These are phyloP conservation scores for Lachancea thermotolerans DNA, from an alignment of 805 yeast species.

Conservation along the genomic window DNA sequence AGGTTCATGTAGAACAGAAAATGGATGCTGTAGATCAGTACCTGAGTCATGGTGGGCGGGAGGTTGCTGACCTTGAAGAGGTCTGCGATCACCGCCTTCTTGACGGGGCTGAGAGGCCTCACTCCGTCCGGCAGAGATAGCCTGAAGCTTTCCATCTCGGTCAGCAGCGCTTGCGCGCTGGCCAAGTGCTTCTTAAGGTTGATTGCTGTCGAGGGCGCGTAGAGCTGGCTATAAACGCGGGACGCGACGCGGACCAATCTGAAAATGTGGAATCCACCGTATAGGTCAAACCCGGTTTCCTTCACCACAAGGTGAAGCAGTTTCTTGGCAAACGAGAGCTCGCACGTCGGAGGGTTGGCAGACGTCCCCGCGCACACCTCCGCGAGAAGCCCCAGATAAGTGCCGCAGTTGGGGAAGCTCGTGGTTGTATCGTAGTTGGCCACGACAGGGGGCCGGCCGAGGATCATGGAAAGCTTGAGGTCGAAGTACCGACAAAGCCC, in stretches of 20 bases:
- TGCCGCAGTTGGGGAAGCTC: not conserved
- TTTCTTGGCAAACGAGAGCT: slow-evolving; percentile 1
- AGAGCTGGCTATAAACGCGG: slow-evolving; percentile 4
- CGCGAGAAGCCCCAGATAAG: not conserved
- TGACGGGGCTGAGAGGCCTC: slow-evolving; percentile 1
- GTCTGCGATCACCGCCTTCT: not conserved
- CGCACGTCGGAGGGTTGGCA: not conserved
- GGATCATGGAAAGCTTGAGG: slow-evolving; percentile 6
- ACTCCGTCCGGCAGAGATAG: slow-evolving; percentile 3
- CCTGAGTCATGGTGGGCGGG: slow-evolving; percentile 1
- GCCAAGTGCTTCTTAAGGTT: slow-evolving; percentile 1
- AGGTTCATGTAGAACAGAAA: slow-evolving; percentile 2
- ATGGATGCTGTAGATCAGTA: slow-evolving; percentile 1
- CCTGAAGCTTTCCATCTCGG: slow-evolving; percentile 2
- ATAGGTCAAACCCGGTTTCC: slow-evolving; percentile 2
- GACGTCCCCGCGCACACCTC: slow-evolving; percentile 1
- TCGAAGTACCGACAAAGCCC: slow-evolving; percentile 13
- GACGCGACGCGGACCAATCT: not conserved
- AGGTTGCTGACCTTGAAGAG: slow-evolving; percentile 1
- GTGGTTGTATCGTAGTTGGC: slow-evolving; percentile 12
- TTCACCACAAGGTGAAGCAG: slow-evolving; percentile 2
- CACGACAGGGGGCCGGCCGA: slow-evolving; percentile 11
- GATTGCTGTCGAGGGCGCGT: slow-evolving; percentile 1
- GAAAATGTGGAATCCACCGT: not conserved
- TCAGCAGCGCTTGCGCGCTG: slow-evolving; percentile 1